Evolutionary conservation across 1,284 basidiomycete species (phyloP).

Genomic region (Heterobasidion parviporum): DNA sequence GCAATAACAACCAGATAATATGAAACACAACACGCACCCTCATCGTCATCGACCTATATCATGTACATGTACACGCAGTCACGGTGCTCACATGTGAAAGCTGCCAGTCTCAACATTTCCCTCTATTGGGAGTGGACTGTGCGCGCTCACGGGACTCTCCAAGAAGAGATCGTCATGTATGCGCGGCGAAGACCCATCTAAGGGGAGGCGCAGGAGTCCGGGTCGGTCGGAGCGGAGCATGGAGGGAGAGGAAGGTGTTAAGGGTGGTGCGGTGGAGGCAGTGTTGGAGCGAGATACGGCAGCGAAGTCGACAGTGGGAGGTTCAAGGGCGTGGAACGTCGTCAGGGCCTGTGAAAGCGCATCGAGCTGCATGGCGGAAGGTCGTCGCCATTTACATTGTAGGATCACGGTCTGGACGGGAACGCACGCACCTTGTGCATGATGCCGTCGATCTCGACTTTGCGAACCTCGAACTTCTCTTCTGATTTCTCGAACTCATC

Average conservation of each 20-base stretch:
- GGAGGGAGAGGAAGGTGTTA: neutral
- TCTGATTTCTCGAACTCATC: slow-evolving; percentile 59
- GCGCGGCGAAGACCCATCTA: neutral
- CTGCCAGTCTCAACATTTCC: neutral
- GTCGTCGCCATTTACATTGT: neutral
- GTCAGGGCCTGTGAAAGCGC: slow-evolving; percentile 32
- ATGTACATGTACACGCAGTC: no score
- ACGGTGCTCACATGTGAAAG: neutral
- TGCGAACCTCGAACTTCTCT: slow-evolving; percentile 58
- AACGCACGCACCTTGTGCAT: slow-evolving; percentile 53
- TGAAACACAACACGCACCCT: no score
- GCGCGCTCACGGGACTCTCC: neutral
- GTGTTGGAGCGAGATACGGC: slow-evolving; percentile 1
- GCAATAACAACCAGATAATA: no score
- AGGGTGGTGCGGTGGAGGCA: neutral
- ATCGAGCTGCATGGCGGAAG: slow-evolving; percentile 34
- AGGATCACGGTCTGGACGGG: neutral
- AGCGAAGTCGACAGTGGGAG: neutral
- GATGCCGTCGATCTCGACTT: slow-evolving; percentile 56
- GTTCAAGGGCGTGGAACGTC: slow-evolving; percentile 1
- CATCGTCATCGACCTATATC: no score
- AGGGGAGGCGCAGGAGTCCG: neutral
- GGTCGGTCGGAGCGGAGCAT: neutral
- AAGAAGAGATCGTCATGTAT: neutral
- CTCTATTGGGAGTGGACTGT: neutral